Evolutionary conservation across 106 monocot species (phyloP), one percentile per base, ranked within the genome.

Genomic region (Amphibolis antarctica): DNA sequence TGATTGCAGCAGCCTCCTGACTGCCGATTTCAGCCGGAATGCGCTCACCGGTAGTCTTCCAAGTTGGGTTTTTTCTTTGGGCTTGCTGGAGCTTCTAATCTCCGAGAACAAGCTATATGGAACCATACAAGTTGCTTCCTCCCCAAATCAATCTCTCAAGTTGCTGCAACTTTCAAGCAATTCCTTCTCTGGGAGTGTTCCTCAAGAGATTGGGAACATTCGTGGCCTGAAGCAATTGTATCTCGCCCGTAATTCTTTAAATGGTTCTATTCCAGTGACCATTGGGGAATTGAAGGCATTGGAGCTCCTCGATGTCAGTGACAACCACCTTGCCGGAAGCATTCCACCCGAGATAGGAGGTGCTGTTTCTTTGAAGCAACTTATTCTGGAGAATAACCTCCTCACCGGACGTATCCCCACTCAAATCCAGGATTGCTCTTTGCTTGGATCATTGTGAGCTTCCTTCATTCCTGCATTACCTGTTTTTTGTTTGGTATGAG

Each of bases 381-480:
- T 92, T 63, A 65, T 55, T 45, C 28, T 90, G 63, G 66, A 43
- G 48, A 61, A 70, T 31, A 90, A 90, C 71, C 78, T 61, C 18
- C 66, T 90, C 20, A 62, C 60, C n/a, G 90, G 90, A 74, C 55
- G 19, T 18, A 83, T 91, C 69, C 86, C 86, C 9, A 42, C 47
- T 36, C 76, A 83, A 23, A 78, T 91, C 21, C 78, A 80, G 27
- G 70, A 68, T 44, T 86, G 83, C 55, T 50, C 80, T 66, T 76
- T 74, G 27, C 86, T 93, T 25, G 74, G 66, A 58, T 81, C 83
- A 20, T 54, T 94, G 94, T 94, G 74, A 94, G 94, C 74, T 56
- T 24, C 21, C 46, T 63, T 26, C 19, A 10, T 19, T 60, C 20
- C 46, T 46, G 14, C 25, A 42, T 28, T 28, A 25, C 18, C 13